These are phyloP conservation scores for Neurospora crassa DNA, from an alignment of 2,329 filamentous ascomycete species.

Conservation along the genomic window DNA sequence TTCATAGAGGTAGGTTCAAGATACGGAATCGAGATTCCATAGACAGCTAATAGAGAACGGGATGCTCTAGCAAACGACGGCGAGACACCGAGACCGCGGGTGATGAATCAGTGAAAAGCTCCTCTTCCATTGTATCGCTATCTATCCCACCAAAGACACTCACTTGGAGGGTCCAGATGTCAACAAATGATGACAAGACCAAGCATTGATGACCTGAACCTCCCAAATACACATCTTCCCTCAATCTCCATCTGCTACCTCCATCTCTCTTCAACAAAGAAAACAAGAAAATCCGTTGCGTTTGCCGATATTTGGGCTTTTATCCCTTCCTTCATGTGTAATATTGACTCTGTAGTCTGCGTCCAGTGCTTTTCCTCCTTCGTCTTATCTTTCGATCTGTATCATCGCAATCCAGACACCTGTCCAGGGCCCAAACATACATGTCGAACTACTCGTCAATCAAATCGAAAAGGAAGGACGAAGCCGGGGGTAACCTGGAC, in stretches of 20 bases:
- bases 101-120: neutral
- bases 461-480: neutral
- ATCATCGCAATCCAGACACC: neutral
- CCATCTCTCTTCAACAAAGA: neutral
- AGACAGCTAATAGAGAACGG: neutral
- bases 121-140: neutral
- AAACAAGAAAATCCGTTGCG: neutral
- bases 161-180: neutral
- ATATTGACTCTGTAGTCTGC: neutral
- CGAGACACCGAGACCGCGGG: neutral
- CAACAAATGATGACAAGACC: neutral
- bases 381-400: neutral
- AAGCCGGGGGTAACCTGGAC: neutral
- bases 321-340: neutral
- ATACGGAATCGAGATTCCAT: neutral
- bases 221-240: neutral
- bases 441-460: neutral
- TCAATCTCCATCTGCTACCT: neutral
- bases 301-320: neutral
- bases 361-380: neutral
- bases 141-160: neutral
- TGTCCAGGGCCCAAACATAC: neutral
- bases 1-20: neutral
- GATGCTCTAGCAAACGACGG: neutral
- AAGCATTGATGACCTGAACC: neutral